Conservation (phyloP, 805 yeast species). For the Blastobotrys chiropterorum region DNA sequence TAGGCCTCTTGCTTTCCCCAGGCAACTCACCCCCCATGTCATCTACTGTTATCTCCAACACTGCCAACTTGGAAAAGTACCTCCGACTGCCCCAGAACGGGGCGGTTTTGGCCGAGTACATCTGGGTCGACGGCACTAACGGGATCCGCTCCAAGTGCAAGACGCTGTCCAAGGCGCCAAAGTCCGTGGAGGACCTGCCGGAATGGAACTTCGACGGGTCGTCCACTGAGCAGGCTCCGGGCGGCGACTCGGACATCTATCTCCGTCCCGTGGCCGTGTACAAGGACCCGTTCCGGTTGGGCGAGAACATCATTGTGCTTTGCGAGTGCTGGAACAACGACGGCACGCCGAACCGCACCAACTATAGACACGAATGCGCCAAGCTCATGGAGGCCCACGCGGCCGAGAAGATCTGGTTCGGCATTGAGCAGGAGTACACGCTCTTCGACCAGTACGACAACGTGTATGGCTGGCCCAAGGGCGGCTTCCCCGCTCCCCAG, state of each 20-base stretch:
- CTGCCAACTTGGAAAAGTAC: conserved; percentile 58
- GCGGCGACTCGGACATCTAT: conserved; percentile 91
- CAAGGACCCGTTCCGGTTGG: conserved; percentile 97
- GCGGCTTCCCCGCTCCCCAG: conserved; percentile 99
- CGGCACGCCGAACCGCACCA: conserved; percentile 97
- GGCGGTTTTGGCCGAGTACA: conserved; percentile 86
- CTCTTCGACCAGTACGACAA: conserved; percentile 84
- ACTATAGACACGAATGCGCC: conserved; percentile 96
- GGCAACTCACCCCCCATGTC: conserved; percentile 13
- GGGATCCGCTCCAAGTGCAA: conserved; percentile 90
- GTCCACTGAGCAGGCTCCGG: conserved; percentile 97
- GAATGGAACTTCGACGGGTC: conserved; percentile 99
- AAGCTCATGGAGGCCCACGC: conserved; percentile 91
- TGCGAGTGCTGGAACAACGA: conserved; percentile 98
- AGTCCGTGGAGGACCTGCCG: conserved; percentile 79
- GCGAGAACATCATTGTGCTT: conserved; percentile 91
- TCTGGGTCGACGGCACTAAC: conserved; percentile 95
- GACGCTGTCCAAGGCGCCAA: conserved; percentile 65
- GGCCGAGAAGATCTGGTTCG: conserved; percentile 87
- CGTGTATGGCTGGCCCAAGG: conserved; percentile 98
- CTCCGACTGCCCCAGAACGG: conserved; percentile 80
- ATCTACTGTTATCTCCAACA: conserved; percentile 18
- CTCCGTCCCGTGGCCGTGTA: conserved; percentile 92
- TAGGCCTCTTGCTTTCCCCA: background rate
- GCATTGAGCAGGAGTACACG: conserved; percentile 98